A percentile compares a stretch with the other conserved stretches of the same genome.
These are phyloP conservation scores for Myrica gale DNA, from an alignment of 306 rosid genomes.

Conservation along the genomic window DNA sequence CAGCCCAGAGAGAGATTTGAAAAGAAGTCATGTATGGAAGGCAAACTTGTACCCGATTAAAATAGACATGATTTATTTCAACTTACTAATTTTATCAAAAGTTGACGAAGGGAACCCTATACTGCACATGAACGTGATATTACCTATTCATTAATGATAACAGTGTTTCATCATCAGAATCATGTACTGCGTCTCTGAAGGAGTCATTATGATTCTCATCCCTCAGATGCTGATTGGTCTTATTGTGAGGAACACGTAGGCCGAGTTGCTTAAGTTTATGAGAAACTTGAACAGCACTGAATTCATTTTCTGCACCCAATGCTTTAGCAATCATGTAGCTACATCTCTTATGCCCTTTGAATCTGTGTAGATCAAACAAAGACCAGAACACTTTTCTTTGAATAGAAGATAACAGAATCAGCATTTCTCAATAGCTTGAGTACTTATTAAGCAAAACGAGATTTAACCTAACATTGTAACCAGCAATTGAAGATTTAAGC, in stretches of 20 bases:
- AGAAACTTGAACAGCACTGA: slow-evolving; percentile 71
- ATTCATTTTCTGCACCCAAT: slow-evolving; percentile 57
- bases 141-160: slow-evolving; percentile 64
- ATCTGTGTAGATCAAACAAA: slow-evolving; percentile 37
- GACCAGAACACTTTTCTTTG: not conserved
- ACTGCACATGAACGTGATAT: not conserved
- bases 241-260: slow-evolving; percentile 49
- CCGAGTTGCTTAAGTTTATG: slow-evolving; percentile 90
- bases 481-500: slow-evolving; percentile 27
- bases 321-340: slow-evolving; percentile 85
- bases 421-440: not conserved
- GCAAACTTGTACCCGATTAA: not conserved
- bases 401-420: not conserved
- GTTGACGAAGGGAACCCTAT: not conserved
- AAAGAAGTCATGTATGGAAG: not conserved
- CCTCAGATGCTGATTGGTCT: slow-evolving; percentile 32
- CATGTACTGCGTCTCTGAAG: slow-evolving; percentile 34
- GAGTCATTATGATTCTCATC: slow-evolving; percentile 41
- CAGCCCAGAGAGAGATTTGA: not conserved
- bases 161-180: slow-evolving; percentile 70
- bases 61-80: not conserved
- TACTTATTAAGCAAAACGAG: slow-evolving; percentile 9
- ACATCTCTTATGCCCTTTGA: slow-evolving; percentile 79
- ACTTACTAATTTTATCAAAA: not conserved
- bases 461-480: not conserved